A percentile compares a stretch with the other conserved stretches of the same genome.
Evolutionary conservation across 2,329 filamentous ascomycete species (phyloP).

Genomic region (Fusarium circinatum): DNA sequence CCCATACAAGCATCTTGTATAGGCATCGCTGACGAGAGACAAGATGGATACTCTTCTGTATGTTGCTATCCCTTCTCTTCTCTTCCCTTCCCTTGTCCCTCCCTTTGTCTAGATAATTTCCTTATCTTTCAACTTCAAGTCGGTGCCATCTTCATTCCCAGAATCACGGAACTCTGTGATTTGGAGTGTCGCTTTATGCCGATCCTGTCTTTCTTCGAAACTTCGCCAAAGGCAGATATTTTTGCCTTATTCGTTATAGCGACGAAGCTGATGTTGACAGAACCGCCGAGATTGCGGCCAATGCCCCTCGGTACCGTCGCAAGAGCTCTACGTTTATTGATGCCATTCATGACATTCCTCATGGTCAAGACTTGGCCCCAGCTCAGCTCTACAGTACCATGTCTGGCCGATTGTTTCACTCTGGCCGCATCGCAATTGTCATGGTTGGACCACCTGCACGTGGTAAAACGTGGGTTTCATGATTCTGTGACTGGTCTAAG

Average conservation of each 20-base stretch:
- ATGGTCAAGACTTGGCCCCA: slow-evolving; percentile 84
- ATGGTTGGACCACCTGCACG: slow-evolving; percentile 95
- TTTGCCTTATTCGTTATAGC: background rate
- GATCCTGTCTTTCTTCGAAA: background rate
- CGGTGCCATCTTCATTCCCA: background rate
- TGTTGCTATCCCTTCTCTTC: slow-evolving; percentile 47
- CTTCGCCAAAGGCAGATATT: background rate
- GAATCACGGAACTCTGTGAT: background rate
- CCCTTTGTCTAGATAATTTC: background rate
- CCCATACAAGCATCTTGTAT: background rate
- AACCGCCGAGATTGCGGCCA: slow-evolving; percentile 91
- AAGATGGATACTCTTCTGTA: slow-evolving; percentile 72
- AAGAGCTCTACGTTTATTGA: slow-evolving; percentile 97
- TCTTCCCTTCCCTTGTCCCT: background rate
- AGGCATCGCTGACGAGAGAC: slow-evolving; percentile 21
- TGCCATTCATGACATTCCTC: slow-evolving; percentile 92
- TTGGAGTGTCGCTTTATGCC: background rate
- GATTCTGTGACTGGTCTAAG: background rate
- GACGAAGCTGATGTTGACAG: slow-evolving; percentile 56
- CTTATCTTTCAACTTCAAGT: background rate
- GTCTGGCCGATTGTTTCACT: slow-evolving; percentile 96
- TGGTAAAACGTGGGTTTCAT: slow-evolving; percentile 82
- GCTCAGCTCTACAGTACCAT: slow-evolving; percentile 98
- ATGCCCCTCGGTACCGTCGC: slow-evolving; percentile 87
- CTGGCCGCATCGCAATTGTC: slow-evolving; percentile 94